These are phyloP conservation scores for Cunninghamia lanceolata DNA, from an alignment of 75 land plant genomes.

Conservation along the genomic window DNA sequence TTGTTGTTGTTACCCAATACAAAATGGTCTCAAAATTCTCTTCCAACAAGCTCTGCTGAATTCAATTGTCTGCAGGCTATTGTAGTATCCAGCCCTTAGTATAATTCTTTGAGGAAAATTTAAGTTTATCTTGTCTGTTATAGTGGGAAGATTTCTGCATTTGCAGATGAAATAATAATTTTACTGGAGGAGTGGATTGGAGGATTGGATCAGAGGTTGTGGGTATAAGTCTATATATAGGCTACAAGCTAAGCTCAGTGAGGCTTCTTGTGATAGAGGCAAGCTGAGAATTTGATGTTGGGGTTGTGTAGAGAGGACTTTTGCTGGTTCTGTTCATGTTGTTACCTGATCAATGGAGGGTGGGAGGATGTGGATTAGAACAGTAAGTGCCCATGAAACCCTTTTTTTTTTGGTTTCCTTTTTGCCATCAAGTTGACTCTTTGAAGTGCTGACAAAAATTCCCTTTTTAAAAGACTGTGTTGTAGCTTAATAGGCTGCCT, in stretches of 20 bases:
- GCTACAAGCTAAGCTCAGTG: background rate
- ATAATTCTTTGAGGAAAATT: background rate
- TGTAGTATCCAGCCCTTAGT: background rate
- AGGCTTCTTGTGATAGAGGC: background rate
- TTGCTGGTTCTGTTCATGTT: background rate
- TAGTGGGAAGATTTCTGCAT: background rate
- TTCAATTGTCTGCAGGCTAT: background rate
- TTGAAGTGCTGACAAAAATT: background rate
- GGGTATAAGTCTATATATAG: background rate
- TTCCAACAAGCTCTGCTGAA: background rate
- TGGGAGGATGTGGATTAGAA: background rate
- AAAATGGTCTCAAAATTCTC: background rate
- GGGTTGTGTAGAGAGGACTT: background rate
- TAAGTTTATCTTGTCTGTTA: background rate
- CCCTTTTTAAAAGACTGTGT: background rate
- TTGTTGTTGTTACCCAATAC: background rate
- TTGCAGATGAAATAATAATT: background rate
- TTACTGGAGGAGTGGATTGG: background rate
- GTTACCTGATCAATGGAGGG: background rate
- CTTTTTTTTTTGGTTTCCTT: background rate
- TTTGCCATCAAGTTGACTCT: background rate
- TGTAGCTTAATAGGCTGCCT: background rate
- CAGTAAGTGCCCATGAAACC: background rate
- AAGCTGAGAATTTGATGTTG: background rate
- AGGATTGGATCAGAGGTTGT: background rate